Percentiles rank a stretch among this genome's conserved stretches.
These are phyloP conservation scores for Trichothecium roseum DNA, from an alignment of 2,329 filamentous ascomycete species.

Conservation along the genomic window DNA sequence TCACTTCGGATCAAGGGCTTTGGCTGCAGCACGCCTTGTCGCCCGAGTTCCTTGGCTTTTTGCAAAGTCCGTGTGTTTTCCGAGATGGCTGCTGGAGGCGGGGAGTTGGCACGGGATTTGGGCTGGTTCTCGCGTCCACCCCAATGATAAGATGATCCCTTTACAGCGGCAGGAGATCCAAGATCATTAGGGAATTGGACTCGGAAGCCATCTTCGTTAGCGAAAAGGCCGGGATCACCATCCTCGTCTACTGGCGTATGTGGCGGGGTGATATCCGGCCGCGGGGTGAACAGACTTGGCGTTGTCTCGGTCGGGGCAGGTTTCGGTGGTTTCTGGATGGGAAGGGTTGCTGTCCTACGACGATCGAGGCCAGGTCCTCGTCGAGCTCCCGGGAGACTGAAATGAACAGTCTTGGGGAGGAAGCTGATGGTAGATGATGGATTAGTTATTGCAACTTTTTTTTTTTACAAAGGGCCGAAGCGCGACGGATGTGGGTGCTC, in stretches of 20 bases:
- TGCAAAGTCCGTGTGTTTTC: slow-evolving; percentile 50
- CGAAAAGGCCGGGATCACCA: slow-evolving; percentile 35
- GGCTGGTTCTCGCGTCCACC: slow-evolving; percentile 69
- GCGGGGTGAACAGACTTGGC: slow-evolving; percentile 42
- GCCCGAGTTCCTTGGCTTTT: slow-evolving; percentile 47
- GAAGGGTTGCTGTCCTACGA: slow-evolving; percentile 16
- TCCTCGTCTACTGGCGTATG: slow-evolving; percentile 42
- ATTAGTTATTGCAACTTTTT: too few species aligned
- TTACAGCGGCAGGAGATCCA: slow-evolving; percentile 55
- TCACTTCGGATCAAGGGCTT: slow-evolving; percentile 42
- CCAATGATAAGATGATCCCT: slow-evolving; percentile 62
- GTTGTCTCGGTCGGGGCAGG: slow-evolving; percentile 20
- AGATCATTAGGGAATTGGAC: slow-evolving; percentile 45
- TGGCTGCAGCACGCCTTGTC: slow-evolving; percentile 48
- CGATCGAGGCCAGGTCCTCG: slow-evolving; percentile 12
- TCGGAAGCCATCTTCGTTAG: slow-evolving; percentile 46
- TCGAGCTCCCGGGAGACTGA: slow-evolving; percentile 54
- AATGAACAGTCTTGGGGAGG: slow-evolving; percentile 85
- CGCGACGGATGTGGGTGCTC: neutral
- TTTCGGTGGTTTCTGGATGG: slow-evolving; percentile 10
- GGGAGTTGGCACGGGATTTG: slow-evolving; percentile 59
- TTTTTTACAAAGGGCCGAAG: neutral
- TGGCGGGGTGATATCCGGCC: slow-evolving; percentile 40
- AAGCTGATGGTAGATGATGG: slow-evolving; percentile 48
- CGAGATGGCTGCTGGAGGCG: slow-evolving; percentile 66